phyloP scores from a whole-genome alignment of 305 asterid species.

The Rubia peregrina region DNA sequence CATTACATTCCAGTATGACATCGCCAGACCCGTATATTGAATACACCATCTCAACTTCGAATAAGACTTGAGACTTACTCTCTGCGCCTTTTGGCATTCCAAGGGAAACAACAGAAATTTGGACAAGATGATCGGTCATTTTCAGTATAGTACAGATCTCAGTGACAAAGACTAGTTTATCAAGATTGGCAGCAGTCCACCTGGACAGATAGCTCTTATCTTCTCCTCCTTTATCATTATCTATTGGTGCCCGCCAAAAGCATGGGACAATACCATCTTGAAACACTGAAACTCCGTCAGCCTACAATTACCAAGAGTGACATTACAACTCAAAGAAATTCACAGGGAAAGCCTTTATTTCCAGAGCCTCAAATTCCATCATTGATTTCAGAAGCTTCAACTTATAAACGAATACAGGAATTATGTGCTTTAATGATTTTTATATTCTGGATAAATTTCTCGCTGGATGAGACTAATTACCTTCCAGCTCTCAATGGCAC shows the following conservation, averaged over 20 bases:
- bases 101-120: slow-evolving; percentile 45
- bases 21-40: slow-evolving; percentile 74
- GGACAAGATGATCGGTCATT: slow-evolving; percentile 40
- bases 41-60: slow-evolving; percentile 47
- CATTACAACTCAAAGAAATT: slow-evolving; percentile 9
- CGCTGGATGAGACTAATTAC: slow-evolving; percentile 29
- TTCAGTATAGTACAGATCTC: slow-evolving; percentile 52
- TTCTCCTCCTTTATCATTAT: slow-evolving; percentile 96
- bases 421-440: not conserved
- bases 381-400: not conserved
- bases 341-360: not conserved
- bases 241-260: slow-evolving; percentile 98
- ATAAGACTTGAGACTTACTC: slow-evolving; percentile 32
- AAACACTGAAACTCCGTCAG: slow-evolving; percentile 53
- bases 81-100: slow-evolving; percentile 41
- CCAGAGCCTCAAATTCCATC: not conserved
- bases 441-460: not conserved
- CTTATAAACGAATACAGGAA: not conserved
- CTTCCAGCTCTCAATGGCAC: slow-evolving; percentile 84
- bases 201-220: slow-evolving; percentile 54
- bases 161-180: slow-evolving; percentile 35
- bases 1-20: slow-evolving; percentile 60
- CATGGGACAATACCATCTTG: slow-evolving; percentile 72
- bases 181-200: slow-evolving; percentile 70
- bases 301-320: slow-evolving; percentile 35